Evolutionary conservation across 2,329 filamentous ascomycete species (phyloP), one percentile per base, ranked within the genome.

Genomic region (Colletotrichum trifolii): DNA sequence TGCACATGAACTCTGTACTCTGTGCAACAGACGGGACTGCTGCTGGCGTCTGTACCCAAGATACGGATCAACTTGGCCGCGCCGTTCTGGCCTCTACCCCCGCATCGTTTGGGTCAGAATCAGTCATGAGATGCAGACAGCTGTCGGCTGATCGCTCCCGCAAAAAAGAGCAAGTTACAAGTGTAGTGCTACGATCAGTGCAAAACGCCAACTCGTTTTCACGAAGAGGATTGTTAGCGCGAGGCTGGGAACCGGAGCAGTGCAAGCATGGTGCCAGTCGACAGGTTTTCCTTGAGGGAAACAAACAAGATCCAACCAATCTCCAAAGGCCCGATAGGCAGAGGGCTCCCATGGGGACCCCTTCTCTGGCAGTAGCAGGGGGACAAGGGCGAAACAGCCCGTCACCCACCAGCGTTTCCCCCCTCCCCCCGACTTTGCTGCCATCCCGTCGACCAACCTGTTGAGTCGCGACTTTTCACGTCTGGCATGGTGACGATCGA

Each of bases 251-350:
- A 39, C 45, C 17, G 17, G 42, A 34, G 49, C 45, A 39, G n/a
- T 25, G 36, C 47, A 49, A 52, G 48, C 58, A 43, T 39, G 39
- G n/a, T 35, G 48, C 48, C 17, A 35, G 13, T 35, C 5, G 35
- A 48, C 46, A 15, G 17, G 39, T 39, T 46, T 17, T 10, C 25
- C 43, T 46, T 25, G n/a, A 8, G 5, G 17, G n/a, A 50, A 34
- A 13, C 36, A 61, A 55, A 52, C 62, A 64, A 64, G 61, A 61
- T 61, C 55, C 40, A 46, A 33, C 35, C 3, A 25, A 25, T 25
- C 17, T 38, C 17, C 47, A 62, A 62, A 62, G 58, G 52, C 46
- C 62, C 58, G 57, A 65, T 62, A 56, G 40, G 38, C 47, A 36
- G 33, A 43, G 4, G 34, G 47, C 33, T 39, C 54, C 42, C 46